A percentile compares a stretch with the other conserved stretches of the same genome.
Evolutionary conservation across 176 grass and related monocot genomes (phyloP).

Genomic region (Oryza australiensis): DNA sequence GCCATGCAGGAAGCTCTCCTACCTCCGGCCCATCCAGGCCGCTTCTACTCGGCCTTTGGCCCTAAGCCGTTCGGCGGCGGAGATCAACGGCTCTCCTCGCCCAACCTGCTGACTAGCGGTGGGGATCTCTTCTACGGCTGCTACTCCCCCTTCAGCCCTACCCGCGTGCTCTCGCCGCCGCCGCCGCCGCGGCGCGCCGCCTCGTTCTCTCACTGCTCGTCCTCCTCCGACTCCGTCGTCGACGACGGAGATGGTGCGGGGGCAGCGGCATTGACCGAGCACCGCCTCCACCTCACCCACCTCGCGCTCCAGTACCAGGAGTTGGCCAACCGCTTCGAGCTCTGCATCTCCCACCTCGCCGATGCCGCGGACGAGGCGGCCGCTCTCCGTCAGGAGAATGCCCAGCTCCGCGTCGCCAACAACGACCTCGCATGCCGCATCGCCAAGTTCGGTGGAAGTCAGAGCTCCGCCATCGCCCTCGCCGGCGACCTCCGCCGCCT

Average conservation of each 20-base stretch:
- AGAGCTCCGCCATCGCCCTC: constrained; percentile 30
- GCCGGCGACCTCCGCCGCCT: constrained; percentile 48
- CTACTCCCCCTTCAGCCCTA: constrained; percentile 28
- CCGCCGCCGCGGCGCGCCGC: constrained; percentile 31
- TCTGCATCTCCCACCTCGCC: constrained; percentile 77
- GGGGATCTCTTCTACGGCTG: constrained; percentile 58
- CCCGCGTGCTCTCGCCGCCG: background rate
- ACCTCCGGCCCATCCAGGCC: constrained; percentile 45
- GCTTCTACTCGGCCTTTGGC: constrained; percentile 39
- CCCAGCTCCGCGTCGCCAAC: constrained; percentile 58
- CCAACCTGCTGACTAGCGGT: constrained; percentile 30
- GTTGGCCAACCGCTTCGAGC: constrained; percentile 56
- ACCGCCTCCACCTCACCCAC: constrained; percentile 55
- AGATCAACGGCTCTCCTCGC: constrained; percentile 42
- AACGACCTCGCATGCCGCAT: constrained; percentile 43
- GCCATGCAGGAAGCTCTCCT: constrained; percentile 67
- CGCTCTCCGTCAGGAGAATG: constrained; percentile 59
- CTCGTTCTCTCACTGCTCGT: constrained; percentile 46
- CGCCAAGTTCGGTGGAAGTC: constrained; percentile 32
- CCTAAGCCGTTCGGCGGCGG: constrained; percentile 28
- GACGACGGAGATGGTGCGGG: constrained; percentile 1
- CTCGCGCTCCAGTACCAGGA: constrained; percentile 78
- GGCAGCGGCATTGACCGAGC: constrained; percentile 24
- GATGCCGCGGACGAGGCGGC: constrained; percentile 62
- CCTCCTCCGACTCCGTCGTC: constrained; percentile 48